These are phyloP conservation scores for Kodamaea restingae DNA, from an alignment of 805 yeast species.

Conservation along the genomic window DNA sequence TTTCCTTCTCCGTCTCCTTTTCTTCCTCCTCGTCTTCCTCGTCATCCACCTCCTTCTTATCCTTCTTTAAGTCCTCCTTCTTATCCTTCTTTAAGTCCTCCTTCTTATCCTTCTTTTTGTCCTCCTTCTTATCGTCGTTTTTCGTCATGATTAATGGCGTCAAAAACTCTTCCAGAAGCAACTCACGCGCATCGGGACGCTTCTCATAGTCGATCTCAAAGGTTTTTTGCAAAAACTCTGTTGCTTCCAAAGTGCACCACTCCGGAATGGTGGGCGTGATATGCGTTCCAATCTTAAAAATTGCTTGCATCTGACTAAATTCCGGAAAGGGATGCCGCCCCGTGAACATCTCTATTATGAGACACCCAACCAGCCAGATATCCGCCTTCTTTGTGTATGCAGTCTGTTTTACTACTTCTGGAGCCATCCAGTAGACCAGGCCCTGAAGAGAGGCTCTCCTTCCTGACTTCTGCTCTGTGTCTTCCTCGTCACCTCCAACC, in stretches of 20 bases:
- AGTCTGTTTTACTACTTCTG: constrained; percentile 93
- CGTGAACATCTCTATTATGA: constrained; percentile 91
- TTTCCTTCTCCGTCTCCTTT: no score
- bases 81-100: background rate
- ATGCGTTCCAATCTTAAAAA: constrained; percentile 87
- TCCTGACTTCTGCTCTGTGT: constrained; percentile 27
- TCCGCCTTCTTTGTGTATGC: constrained; percentile 91
- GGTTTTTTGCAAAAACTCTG: constrained; percentile 59
- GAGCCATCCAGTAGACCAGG: constrained; percentile 98
- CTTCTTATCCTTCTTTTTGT: background rate
- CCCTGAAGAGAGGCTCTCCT: constrained; percentile 86
- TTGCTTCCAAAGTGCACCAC: constrained; percentile 64
- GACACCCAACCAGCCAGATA: constrained; percentile 96
- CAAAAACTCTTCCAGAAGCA: constrained; percentile 63
- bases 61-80: no score
- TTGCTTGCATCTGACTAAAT: constrained; percentile 94
- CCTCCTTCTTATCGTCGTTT: background rate
- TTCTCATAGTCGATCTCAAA: constrained; percentile 71
- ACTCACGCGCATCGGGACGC: constrained; percentile 70
- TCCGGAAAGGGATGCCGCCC: constrained; percentile 96
- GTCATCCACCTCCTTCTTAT: no score
- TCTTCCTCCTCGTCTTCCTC: no score
- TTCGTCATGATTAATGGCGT: constrained; percentile 39
- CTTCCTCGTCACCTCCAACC: constrained; percentile 25
- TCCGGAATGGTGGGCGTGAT: constrained; percentile 77